A percentile compares a stretch with the other conserved stretches of the same genome.
Evolutionary conservation across 208 protist species (phyloP).

Genomic region (Trypanosomatidae sp.): DNA sequence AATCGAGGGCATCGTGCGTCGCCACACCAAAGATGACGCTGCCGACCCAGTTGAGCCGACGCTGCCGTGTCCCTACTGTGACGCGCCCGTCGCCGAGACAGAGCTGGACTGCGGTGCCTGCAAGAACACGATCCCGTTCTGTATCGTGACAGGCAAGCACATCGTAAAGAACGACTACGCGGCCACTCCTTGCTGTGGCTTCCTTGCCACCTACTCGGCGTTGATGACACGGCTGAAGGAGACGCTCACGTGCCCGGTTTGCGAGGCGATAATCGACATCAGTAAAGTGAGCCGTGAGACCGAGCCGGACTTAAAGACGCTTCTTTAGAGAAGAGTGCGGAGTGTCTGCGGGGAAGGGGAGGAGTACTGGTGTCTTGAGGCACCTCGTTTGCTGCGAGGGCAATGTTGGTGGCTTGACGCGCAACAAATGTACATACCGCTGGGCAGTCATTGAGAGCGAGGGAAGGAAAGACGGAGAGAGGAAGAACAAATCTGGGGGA

Average conservation of each 20-base stretch:
- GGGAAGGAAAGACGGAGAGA: background rate
- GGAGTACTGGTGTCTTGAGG: background rate
- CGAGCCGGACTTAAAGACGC: conserved; percentile 67
- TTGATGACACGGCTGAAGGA: conserved; percentile 74
- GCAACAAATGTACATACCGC: background rate
- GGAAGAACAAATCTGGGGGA: background rate
- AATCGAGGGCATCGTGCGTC: conserved; percentile 96
- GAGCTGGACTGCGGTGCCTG: conserved; percentile 94
- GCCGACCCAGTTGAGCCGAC: conserved; percentile 73
- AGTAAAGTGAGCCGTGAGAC: conserved; percentile 68
- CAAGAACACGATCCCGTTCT: conserved; percentile 96
- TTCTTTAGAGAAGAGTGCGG: conserved; percentile 22
- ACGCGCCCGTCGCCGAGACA: conserved; percentile 80
- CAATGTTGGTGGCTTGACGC: too few relatives aligned
- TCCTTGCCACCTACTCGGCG: conserved; percentile 82
- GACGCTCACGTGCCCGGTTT: conserved; percentile 82
- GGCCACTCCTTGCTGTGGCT: conserved; percentile 90
- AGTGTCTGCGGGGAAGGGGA: background rate
- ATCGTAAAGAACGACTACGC: conserved; percentile 90
- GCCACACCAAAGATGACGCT: conserved; percentile 81
- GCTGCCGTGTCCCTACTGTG: conserved; percentile 94
- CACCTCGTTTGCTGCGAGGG: background rate
- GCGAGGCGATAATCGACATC: conserved; percentile 73
- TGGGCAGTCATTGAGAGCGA: background rate
- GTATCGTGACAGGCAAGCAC: conserved; percentile 94